phyloP scores from a whole-genome alignment of 164 flowering plant genomes.

The Euptelea pleiosperma region DNA sequence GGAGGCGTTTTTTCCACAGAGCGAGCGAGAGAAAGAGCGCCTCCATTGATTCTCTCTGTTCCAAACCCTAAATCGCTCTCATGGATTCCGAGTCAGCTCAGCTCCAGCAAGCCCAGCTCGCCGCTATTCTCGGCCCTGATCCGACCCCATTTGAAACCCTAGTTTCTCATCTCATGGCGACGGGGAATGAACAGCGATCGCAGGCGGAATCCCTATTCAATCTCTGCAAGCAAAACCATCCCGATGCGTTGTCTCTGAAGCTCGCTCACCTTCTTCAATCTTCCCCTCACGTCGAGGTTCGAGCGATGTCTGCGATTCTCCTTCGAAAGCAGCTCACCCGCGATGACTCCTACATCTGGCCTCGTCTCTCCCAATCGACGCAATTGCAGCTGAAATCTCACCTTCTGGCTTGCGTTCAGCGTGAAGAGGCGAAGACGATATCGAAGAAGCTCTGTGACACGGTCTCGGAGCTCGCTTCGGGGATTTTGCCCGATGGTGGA shows the following conservation, averaged over 20 bases:
- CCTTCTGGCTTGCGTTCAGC: conserved; percentile 55
- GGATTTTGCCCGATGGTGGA: conserved; percentile 63
- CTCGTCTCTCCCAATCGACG: conserved; percentile 57
- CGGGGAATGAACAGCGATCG: conserved; percentile 76
- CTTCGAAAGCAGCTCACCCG: conserved; percentile 88
- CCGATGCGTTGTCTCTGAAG: conserved; percentile 69
- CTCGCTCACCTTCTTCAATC: conserved; percentile 70
- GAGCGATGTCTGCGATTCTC: conserved; percentile 93
- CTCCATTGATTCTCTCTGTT: conserved; percentile 12
- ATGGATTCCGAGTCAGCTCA: conserved; percentile 55
- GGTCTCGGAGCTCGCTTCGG: conserved; percentile 84
- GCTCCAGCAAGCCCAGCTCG: conserved; percentile 62
- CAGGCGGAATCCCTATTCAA: conserved; percentile 77
- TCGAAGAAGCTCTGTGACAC: conserved; percentile 92
- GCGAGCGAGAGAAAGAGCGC: conserved; percentile 5
- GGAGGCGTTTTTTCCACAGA: no score
- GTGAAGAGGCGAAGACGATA: conserved; percentile 65
- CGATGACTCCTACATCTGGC: conserved; percentile 87
- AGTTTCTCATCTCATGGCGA: conserved; percentile 73
- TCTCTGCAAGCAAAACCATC: conserved; percentile 70
- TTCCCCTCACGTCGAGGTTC: conserved; percentile 69
- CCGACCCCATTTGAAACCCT: conserved; percentile 72
- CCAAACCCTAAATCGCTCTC: conserved; percentile 20
- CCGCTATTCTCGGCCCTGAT: conserved; percentile 70
- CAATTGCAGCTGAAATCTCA: conserved; percentile 65